phyloP scores from a whole-genome alignment of 345 rosid genomes.

The Dovyalis caffra region DNA sequence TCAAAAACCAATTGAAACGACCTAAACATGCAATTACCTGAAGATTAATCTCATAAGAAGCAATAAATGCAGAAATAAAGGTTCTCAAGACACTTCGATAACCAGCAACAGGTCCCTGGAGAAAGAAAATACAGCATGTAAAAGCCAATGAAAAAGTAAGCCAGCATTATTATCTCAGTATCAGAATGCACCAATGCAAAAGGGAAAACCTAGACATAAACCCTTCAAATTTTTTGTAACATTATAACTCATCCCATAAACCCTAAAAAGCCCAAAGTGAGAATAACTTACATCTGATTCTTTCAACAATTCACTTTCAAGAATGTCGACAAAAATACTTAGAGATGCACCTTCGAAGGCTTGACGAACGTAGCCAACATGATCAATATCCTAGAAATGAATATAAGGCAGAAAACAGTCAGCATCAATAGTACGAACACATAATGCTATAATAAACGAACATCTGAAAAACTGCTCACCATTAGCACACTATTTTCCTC shows the following conservation, averaged over 20 bases:
- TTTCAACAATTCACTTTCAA: slow-evolving; percentile 60
- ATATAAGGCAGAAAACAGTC: slow-evolving; percentile 11
- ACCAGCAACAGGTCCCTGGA: slow-evolving; percentile 74
- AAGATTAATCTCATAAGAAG: slow-evolving; percentile 83
- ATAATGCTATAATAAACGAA: slow-evolving; percentile 13
- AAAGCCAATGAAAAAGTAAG: background rate
- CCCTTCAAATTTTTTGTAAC: background rate
- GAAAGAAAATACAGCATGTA: background rate
- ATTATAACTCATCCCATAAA: slow-evolving; percentile 12
- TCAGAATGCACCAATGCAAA: too few relatives aligned
- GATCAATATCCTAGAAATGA: slow-evolving; percentile 74
- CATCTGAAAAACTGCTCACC: slow-evolving; percentile 41
- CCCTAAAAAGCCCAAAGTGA: slow-evolving; percentile 12
- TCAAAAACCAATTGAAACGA: slow-evolving; percentile 10
- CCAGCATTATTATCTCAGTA: background rate
- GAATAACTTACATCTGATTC: slow-evolving; percentile 68
- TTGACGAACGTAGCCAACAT: slow-evolving; percentile 77
- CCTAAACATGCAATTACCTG: slow-evolving; percentile 48
- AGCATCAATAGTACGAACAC: slow-evolving; percentile 8
- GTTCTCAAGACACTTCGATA: slow-evolving; percentile 86
- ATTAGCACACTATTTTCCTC: slow-evolving; percentile 58
- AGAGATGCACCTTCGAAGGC: slow-evolving; percentile 81
- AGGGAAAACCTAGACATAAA: slow-evolving; percentile 13
- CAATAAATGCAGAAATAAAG: slow-evolving; percentile 86
- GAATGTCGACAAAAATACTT: slow-evolving; percentile 66